A percentile compares a stretch with the other conserved stretches of the same genome.
Conservation (phyloP, 768 basidiomycete genomes). For the Amanita pallidorosea region DNA sequence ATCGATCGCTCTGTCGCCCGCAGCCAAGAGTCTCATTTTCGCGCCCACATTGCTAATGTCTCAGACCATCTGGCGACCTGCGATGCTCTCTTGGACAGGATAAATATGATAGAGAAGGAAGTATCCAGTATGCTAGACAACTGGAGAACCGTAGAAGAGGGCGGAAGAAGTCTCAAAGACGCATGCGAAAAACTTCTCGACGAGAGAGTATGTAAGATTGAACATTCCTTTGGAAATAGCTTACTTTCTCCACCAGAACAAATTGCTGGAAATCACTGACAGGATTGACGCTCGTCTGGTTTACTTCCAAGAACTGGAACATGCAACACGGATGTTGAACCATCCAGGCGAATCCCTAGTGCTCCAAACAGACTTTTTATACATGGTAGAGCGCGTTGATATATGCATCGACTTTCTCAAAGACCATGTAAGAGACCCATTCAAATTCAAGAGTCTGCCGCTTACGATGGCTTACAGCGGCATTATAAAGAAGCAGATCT, state of each 20-base stretch:
- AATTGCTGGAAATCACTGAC: slow-evolving; percentile 67
- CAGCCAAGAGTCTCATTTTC: slow-evolving; percentile 89
- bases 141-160: slow-evolving; percentile 84
- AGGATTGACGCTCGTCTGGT: slow-evolving; percentile 73
- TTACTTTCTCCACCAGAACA: slow-evolving; percentile 40
- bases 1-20: slow-evolving; percentile 87
- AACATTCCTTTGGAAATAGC: not conserved
- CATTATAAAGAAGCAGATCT: slow-evolving; percentile 89
- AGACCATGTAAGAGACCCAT: slow-evolving; percentile 53
- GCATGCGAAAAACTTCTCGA: slow-evolving; percentile 86
- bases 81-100: slow-evolving; percentile 57
- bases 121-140: slow-evolving; percentile 76
- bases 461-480: slow-evolving; percentile 35
- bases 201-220: slow-evolving; percentile 57
- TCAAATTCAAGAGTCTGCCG: not conserved
- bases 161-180: slow-evolving; percentile 83
- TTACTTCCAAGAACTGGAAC: slow-evolving; percentile 92
- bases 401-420: slow-evolving; percentile 89
- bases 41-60: slow-evolving; percentile 72
- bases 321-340: slow-evolving; percentile 88
- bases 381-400: slow-evolving; percentile 94
- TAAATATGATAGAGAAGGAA: slow-evolving; percentile 64
- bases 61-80: slow-evolving; percentile 70
- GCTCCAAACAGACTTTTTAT: slow-evolving; percentile 81
- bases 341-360: slow-evolving; percentile 90